These are phyloP conservation scores for Talaromyces trachyspermus DNA, from an alignment of 495 filamentous ascomycete genomes.

Conservation along the genomic window DNA sequence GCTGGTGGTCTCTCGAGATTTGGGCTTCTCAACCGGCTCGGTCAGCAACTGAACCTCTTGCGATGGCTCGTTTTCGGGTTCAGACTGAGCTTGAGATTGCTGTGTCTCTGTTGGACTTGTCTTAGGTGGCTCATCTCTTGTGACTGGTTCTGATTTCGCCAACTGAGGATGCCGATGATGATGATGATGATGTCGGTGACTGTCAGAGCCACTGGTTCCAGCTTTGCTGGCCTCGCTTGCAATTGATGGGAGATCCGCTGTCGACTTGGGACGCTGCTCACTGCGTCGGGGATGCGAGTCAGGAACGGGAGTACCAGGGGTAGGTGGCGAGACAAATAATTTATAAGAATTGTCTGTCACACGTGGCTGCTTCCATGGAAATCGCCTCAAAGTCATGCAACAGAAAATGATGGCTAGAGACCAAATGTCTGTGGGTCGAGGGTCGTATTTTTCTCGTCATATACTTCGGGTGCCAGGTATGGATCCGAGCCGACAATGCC, in stretches of 20 bases:
- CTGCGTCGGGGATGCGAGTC: conserved; percentile 37
- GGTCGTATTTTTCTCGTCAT: conserved; percentile 90
- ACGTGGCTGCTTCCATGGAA: conserved; percentile 95
- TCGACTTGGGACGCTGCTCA: conserved; percentile 29
- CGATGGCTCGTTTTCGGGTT: too few species aligned
- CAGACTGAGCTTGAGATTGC: conserved; percentile 3
- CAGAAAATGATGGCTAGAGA: conserved; percentile 98
- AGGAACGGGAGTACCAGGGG: conserved; percentile 39
- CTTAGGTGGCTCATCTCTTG: conserved; percentile 8
- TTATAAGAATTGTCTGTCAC: conserved; percentile 90
- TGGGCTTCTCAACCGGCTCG: conserved; percentile 9
- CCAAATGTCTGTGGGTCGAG: conserved; percentile 92
- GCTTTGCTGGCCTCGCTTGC: neutral
- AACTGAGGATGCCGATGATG: conserved; percentile 8
- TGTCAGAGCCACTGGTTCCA: conserved; percentile 3
- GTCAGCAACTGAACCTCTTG: neutral
- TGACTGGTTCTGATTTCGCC: conserved; percentile 7
- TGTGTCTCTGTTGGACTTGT: conserved; percentile 6
- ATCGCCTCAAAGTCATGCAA: conserved; percentile 93
- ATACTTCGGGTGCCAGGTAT: conserved; percentile 94
- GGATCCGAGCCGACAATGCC: conserved; percentile 97
- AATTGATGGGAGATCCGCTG: conserved; percentile 25
- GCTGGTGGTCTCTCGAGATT: conserved; percentile 32
- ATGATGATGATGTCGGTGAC: conserved; percentile 21
- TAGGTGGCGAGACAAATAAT: conserved; percentile 76